phyloP scores from a whole-genome alignment of 345 rosid genomes.

The Aethionema arabicum region DNA sequence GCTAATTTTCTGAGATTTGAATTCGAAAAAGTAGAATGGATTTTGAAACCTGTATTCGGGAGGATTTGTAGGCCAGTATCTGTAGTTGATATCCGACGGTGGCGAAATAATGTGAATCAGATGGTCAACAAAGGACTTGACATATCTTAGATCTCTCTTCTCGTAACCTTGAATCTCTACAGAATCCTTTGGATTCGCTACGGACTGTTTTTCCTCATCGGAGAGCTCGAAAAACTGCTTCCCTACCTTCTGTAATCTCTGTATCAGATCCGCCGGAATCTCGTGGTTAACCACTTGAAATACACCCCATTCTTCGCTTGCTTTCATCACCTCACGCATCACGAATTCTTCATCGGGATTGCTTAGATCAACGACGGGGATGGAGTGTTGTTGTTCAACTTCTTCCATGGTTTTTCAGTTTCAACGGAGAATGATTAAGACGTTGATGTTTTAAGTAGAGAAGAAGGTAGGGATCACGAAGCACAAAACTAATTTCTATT shows the following conservation, averaged over 20 bases:
- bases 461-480: too few species aligned
- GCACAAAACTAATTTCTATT: too few species aligned
- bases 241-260: constrained; percentile 49
- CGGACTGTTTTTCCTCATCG: constrained; percentile 49
- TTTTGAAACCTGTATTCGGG: constrained; percentile 54
- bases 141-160: constrained; percentile 43
- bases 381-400: background rate
- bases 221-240: constrained; percentile 63
- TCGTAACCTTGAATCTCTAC: constrained; percentile 56
- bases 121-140: constrained; percentile 61
- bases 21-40: background rate
- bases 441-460: too few species aligned
- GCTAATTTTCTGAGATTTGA: background rate
- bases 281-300: constrained; percentile 48
- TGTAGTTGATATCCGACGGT: constrained; percentile 44
- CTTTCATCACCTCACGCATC: constrained; percentile 36
- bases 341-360: constrained; percentile 26
- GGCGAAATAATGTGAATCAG: constrained; percentile 80
- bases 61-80: constrained; percentile 72
- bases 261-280: constrained; percentile 41
- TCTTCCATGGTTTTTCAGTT: too few species aligned
- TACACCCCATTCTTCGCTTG: constrained; percentile 44
- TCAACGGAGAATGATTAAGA: too few species aligned
- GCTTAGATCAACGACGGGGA: constrained; percentile 43
- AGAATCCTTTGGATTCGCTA: constrained; percentile 42